phyloP scores from a whole-genome alignment of 306 rosid genomes.

The Dalbergia cultrata region DNA sequence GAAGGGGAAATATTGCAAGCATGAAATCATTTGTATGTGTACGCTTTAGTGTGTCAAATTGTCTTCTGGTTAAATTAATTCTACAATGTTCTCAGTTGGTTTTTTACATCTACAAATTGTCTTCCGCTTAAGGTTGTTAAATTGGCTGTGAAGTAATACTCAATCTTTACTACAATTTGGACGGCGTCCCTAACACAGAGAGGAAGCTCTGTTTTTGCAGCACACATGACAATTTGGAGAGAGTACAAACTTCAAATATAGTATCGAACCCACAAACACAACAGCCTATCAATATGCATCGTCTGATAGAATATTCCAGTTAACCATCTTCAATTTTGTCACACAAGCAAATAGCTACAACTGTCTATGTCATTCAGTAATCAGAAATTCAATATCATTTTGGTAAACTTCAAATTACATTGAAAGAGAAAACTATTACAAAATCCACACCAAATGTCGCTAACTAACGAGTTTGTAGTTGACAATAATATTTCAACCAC shows the following conservation, averaged over 20 bases:
- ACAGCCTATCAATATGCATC: not conserved
- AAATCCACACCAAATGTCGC: conserved; percentile 4
- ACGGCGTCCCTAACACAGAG: not conserved
- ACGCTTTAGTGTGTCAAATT: not conserved
- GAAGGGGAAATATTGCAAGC: not conserved
- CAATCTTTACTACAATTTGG: not conserved
- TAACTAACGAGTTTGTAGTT: not conserved
- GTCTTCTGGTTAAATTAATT: not conserved
- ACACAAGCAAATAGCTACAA: not conserved
- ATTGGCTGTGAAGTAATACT: conserved; percentile 2
- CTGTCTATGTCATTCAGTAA: not conserved
- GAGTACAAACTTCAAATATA: not conserved
- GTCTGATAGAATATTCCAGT: not conserved
- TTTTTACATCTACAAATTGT: not conserved
- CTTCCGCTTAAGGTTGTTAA: not conserved
- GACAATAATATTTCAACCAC: not conserved
- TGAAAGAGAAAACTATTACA: not conserved
- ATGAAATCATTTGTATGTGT: conserved; percentile 23
- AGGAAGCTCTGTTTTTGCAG: not conserved
- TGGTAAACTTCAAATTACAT: not conserved
- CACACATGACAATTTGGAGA: not conserved
- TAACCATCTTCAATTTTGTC: not conserved
- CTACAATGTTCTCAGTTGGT: not conserved
- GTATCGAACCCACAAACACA: conserved; percentile 7
- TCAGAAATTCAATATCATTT: no score